Base-by-base conservation (phyloP, 768 basidiomycete species). In the Candolleomyces aberdarensis region DNA sequence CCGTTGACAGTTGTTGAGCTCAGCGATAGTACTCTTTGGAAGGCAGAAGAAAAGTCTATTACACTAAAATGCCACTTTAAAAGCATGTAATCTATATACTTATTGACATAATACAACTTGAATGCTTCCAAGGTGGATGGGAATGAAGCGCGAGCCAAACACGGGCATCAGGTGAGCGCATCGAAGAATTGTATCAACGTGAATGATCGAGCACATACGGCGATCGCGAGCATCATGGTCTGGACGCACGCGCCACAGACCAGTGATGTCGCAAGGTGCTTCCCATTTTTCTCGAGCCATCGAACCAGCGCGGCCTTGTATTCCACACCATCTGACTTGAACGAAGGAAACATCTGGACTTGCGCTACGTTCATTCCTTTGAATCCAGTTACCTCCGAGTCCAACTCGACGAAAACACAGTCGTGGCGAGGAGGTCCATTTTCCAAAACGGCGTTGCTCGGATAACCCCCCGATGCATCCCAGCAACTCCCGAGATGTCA, bases 271-370 rank as follows among this genome's bases (percentile, higher is more conserved):
- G 49, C 70, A 66, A 1, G 74, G 75, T 19, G 41, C 9, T 63
- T 32, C 15, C 60, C 67, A 5, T 61, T 43, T 5, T 52, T 60
- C 3, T 62, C 41, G 40, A 68, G 72, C 75, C 75, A 75, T 3
- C 69, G 44, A 1, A 76, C 71, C 22, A 76, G 61, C 3, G 75
- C 71, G 56, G 74, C 75, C 3, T 65, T 64, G 32, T 69, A 72
- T 0, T 11, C 22, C 0, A 29, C 46, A 0, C 53, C 40, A 0
- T 51, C 58, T 56, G 62, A 62, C 22, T 48, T 52, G 57, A 71
- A 75, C 15, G 65, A 63, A 60, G 75, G 68, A 55, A 76, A 70
- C 0, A 71, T 61, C 1, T 36, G 62, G 4, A 75, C 64, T 0
- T 69, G 65, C 1, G 60, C 74, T 26, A 73, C 61, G 8, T 47